A percentile compares a stretch with the other conserved stretches of the same genome.
Evolutionary conservation across 352 stramenopile species (phyloP).

Genomic region (Pythium sp.): DNA sequence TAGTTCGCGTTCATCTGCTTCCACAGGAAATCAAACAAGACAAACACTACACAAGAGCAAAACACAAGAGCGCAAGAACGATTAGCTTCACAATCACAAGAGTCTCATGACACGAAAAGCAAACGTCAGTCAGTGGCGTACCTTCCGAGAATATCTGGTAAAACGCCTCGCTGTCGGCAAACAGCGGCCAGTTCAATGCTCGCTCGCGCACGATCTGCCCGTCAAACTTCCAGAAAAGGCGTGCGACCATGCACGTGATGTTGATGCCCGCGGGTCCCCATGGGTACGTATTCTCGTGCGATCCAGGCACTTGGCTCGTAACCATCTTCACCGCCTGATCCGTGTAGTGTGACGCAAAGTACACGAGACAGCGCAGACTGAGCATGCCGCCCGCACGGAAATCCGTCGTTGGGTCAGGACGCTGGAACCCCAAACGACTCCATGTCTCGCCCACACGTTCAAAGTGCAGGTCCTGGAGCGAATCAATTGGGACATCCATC

Average conservation of each 20-base stretch:
- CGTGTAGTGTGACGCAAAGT: slow-evolving; percentile 75
- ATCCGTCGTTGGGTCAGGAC: slow-evolving; percentile 81
- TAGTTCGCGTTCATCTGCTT: slow-evolving; percentile 87
- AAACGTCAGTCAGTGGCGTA: slow-evolving; percentile 5
- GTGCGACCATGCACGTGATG: slow-evolving; percentile 78
- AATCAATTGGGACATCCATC: neutral
- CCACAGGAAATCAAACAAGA: slow-evolving; percentile 84
- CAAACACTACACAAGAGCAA: slow-evolving; percentile 44
- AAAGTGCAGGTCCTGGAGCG: slow-evolving; percentile 35
- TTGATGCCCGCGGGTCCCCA: slow-evolving; percentile 85
- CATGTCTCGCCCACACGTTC: slow-evolving; percentile 73
- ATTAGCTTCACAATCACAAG: slow-evolving; percentile 7
- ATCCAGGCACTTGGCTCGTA: slow-evolving; percentile 71
- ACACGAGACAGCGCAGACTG: slow-evolving; percentile 77
- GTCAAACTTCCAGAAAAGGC: slow-evolving; percentile 81
- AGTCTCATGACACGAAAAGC: neutral
- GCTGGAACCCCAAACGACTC: slow-evolving; percentile 82
- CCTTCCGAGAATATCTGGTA: slow-evolving; percentile 75
- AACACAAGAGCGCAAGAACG: slow-evolving; percentile 5
- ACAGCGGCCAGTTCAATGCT: slow-evolving; percentile 69
- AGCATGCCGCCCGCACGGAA: slow-evolving; percentile 81
- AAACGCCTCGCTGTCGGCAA: slow-evolving; percentile 63
- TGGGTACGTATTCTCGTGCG: slow-evolving; percentile 78
- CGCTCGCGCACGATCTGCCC: slow-evolving; percentile 65
- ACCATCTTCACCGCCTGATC: slow-evolving; percentile 71